A percentile compares a stretch with the other conserved stretches of the same genome.
Evolutionary conservation across 257 asterid genomes (phyloP).

Genomic region (Avicennia marina): DNA sequence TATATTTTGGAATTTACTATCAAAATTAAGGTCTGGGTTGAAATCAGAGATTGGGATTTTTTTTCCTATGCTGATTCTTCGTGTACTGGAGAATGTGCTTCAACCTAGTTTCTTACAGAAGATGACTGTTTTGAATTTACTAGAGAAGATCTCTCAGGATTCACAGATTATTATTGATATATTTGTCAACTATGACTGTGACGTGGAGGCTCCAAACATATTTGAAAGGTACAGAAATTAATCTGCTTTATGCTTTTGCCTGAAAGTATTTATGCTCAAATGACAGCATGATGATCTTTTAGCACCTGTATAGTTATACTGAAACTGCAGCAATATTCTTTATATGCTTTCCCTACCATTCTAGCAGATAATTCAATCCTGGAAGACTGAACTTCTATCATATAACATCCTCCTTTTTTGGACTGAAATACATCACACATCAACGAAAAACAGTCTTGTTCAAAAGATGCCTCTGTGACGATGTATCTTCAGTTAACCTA

Average conservation of each 20-base stretch:
- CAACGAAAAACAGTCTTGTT: neutral
- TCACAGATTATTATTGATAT: slow-evolving; percentile 74
- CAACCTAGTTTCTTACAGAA: slow-evolving; percentile 98
- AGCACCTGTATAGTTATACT: slow-evolving; percentile 7
- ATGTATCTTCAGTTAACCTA: neutral
- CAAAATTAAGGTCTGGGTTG: slow-evolving; percentile 80
- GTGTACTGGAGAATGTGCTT: slow-evolving; percentile 95
- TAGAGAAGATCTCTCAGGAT: slow-evolving; percentile 81
- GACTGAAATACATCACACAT: neutral
- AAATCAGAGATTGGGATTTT: slow-evolving; percentile 96
- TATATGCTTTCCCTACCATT: neutral
- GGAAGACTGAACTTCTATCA: neutral
- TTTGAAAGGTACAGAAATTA: slow-evolving; percentile 69
- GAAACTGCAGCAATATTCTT: neutral
- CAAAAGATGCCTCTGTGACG: neutral
- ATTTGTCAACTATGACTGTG: slow-evolving; percentile 97
- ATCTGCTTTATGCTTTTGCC: neutral
- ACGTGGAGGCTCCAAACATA: slow-evolving; percentile 96
- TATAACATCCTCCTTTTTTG: neutral
- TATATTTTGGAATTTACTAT: slow-evolving; percentile 53
- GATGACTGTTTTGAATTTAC: slow-evolving; percentile 85
- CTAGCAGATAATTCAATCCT: neutral
- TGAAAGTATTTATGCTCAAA: slow-evolving; percentile 2
- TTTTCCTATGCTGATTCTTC: slow-evolving; percentile 94
- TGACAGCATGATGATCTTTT: slow-evolving; percentile 4